Conservation (phyloP, 2,329 filamentous ascomycete genomes). For the Nemania bipapillata region DNA sequence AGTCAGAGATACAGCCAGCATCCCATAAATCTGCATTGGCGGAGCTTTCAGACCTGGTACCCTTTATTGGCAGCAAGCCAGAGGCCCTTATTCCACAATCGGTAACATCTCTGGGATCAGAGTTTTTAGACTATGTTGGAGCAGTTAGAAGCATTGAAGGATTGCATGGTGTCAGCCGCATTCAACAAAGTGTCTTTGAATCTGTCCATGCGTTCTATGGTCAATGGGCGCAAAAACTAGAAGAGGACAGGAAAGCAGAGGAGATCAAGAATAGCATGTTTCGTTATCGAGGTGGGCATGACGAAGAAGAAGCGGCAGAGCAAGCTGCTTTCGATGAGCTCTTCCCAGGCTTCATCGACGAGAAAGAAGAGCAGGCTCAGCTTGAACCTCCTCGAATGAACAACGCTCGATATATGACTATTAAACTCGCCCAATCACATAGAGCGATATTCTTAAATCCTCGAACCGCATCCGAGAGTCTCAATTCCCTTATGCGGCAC, state of each 20-base stretch:
- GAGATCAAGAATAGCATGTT: slow-evolving; percentile 81
- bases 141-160: slow-evolving; percentile 62
- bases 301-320: slow-evolving; percentile 79
- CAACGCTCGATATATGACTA: slow-evolving; percentile 65
- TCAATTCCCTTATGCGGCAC: slow-evolving; percentile 59
- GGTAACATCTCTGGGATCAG: slow-evolving; percentile 54
- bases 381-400: slow-evolving; percentile 51
- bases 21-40: slow-evolving; percentile 40
- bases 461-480: slow-evolving; percentile 55
- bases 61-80: slow-evolving; percentile 65
- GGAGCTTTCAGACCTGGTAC: slow-evolving; percentile 60
- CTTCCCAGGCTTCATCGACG: slow-evolving; percentile 80
- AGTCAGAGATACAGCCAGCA: slow-evolving; percentile 51
- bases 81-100: slow-evolving; percentile 43
- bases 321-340: slow-evolving; percentile 80
- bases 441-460: slow-evolving; percentile 61
- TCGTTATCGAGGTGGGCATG: slow-evolving; percentile 79
- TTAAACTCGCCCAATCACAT: slow-evolving; percentile 71
- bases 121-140: slow-evolving; percentile 63
- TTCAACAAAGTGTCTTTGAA: slow-evolving; percentile 69
- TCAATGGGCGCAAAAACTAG: slow-evolving; percentile 81
- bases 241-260: slow-evolving; percentile 78
- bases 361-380: slow-evolving; percentile 54
- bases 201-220: slow-evolving; percentile 78
- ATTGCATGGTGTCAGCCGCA: slow-evolving; percentile 54